Conservation (phyloP, 179 eudicot species). For the Amaranthus tricolor region DNA sequence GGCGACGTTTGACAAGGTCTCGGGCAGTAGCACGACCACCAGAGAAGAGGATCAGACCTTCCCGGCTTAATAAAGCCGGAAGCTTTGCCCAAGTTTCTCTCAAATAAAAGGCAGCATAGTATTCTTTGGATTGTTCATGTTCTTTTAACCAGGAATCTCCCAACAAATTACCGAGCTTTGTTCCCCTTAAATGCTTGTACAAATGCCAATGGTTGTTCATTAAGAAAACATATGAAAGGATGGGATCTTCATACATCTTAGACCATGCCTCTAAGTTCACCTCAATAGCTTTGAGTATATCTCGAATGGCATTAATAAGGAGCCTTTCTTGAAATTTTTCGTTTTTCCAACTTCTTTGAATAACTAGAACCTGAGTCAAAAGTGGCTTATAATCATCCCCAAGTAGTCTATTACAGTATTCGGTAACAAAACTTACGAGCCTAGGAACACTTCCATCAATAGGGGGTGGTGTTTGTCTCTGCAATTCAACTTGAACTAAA, state of each 20-base stretch:
- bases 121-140: constrained; percentile 82
- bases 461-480: constrained; percentile 93
- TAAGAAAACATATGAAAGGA: constrained; percentile 58
- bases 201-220: constrained; percentile 98
- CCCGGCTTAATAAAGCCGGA: constrained; percentile 83
- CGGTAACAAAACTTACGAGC: constrained; percentile 79
- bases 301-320: constrained; percentile 66
- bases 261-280: constrained; percentile 83
- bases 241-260: constrained; percentile 63
- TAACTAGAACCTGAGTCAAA: constrained; percentile 81
- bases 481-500: constrained; percentile 84
- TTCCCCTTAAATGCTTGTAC: constrained; percentile 80
- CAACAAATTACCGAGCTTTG: constrained; percentile 66
- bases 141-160: constrained; percentile 86
- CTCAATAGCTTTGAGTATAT: constrained; percentile 74
- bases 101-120: constrained; percentile 49
- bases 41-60: constrained; percentile 88
- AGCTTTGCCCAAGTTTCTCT: constrained; percentile 92
- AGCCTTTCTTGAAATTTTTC: constrained; percentile 91
- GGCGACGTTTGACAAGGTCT: constrained; percentile 84
- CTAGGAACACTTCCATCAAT: constrained; percentile 81
- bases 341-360: constrained; percentile 96
- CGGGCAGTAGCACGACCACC: constrained; percentile 99
- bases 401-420: constrained; percentile 81
- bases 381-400: constrained; percentile 89